These are phyloP conservation scores for Lentinula aciculospora DNA, from an alignment of 768 basidiomycete species.

Conservation along the genomic window DNA sequence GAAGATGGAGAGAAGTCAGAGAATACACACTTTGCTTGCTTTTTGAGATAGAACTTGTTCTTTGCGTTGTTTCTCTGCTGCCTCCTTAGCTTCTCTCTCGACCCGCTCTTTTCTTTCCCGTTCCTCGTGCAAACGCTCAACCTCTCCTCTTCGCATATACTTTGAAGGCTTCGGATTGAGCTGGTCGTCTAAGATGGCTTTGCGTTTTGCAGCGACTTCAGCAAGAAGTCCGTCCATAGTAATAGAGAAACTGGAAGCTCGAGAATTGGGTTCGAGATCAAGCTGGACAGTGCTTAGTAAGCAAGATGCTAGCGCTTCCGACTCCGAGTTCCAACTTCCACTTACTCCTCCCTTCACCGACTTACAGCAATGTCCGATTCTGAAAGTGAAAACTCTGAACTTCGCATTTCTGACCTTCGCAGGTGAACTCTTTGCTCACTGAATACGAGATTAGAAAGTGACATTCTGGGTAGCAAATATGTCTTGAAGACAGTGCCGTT, in stretches of 20 bases:
- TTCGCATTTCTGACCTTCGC: slow-evolving; percentile 41
- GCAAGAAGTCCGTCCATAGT: slow-evolving; percentile 88
- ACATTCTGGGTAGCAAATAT: slow-evolving; percentile 55
- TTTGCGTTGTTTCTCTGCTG: slow-evolving; percentile 25
- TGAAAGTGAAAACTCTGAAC: slow-evolving; percentile 28
- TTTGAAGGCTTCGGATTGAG: slow-evolving; percentile 50
- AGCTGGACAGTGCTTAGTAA: slow-evolving; percentile 26
- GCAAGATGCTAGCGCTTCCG: slow-evolving; percentile 15
- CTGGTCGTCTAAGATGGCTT: slow-evolving; percentile 51
- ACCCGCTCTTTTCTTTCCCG: slow-evolving; percentile 30
- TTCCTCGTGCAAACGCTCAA: slow-evolving; percentile 65
- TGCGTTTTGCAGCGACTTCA: slow-evolving; percentile 86
- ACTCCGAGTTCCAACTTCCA: slow-evolving; percentile 25
- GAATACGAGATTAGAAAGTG: background rate
- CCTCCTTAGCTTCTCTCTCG: slow-evolving; percentile 28
- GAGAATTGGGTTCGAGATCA: slow-evolving; percentile 14
- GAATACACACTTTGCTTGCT: slow-evolving; percentile 39
- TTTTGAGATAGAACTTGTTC: slow-evolving; percentile 10
- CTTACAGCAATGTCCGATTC: slow-evolving; percentile 49
- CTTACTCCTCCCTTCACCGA: slow-evolving; percentile 26
- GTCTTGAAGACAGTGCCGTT: slow-evolving; percentile 93
- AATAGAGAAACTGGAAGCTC: slow-evolving; percentile 5
- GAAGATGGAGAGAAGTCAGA: slow-evolving; percentile 4
- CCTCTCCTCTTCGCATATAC: slow-evolving; percentile 89
- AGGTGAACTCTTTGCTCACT: slow-evolving; percentile 33